A percentile compares a stretch with the other conserved stretches of the same genome.
phyloP scores from a whole-genome alignment of 768 basidiomycete genomes.

The Infundibulicybe gibba region DNA sequence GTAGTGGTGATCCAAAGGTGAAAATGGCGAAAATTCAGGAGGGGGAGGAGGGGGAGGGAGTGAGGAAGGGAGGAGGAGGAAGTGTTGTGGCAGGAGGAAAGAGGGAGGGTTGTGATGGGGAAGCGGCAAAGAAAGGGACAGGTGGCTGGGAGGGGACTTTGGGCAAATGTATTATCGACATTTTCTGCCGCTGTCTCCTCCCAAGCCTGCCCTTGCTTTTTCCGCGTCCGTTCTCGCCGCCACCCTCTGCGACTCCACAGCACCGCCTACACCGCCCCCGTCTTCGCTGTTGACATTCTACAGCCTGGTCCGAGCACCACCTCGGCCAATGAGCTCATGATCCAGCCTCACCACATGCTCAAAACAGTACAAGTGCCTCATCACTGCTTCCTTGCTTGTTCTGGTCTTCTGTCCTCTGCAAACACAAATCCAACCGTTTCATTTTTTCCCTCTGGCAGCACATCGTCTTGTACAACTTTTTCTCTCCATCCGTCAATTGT shows the following conservation, averaged over 20 bases:
- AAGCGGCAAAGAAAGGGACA: slow-evolving; percentile 59
- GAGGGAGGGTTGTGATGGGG: slow-evolving; percentile 43
- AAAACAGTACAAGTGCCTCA: no score
- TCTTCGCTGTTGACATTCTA: no score
- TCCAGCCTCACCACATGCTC: no score
- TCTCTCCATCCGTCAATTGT: neutral
- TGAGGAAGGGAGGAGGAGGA: slow-evolving; percentile 16
- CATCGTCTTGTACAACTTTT: no score
- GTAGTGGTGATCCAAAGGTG: slow-evolving; percentile 11
- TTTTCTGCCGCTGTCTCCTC: slow-evolving; percentile 9
- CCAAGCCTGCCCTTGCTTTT: slow-evolving; percentile 17
- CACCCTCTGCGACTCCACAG: neutral
- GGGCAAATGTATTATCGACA: slow-evolving; percentile 28
- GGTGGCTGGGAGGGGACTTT: slow-evolving; percentile 60
- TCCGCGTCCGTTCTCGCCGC: neutral
- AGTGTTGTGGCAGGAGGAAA: slow-evolving; percentile 22
- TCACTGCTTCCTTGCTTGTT: no score
- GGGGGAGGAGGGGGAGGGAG: slow-evolving; percentile 10
- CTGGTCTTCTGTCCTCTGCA: no score
- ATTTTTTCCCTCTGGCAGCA: neutral
- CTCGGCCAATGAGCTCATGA: no score
- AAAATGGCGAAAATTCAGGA: slow-evolving; percentile 9
- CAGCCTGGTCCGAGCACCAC: no score
- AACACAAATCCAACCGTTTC: no score
- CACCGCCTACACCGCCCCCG: no score